These are phyloP conservation scores for Ustilago shanxiensis DNA, from an alignment of 1,284 basidiomycete species.

Conservation along the genomic window DNA sequence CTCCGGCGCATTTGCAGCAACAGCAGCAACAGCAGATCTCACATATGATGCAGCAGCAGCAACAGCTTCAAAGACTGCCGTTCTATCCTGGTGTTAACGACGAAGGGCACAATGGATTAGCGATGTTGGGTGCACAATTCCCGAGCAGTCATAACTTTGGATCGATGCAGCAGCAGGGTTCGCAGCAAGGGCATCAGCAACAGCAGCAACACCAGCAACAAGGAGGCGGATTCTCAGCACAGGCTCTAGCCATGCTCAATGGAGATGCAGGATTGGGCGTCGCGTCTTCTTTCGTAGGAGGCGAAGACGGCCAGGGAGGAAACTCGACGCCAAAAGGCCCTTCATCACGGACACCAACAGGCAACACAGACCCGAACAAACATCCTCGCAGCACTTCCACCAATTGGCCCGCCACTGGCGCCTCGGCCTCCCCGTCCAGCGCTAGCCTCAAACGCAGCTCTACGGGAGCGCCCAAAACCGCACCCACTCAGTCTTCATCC, in stretches of 20 bases:
- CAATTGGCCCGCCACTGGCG: background rate
- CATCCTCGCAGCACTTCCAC: background rate
- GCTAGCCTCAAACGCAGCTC: slow-evolving; percentile 30
- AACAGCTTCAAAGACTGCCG: slow-evolving; percentile 27
- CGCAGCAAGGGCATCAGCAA: slow-evolving; percentile 10
- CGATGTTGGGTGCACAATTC: slow-evolving; percentile 48
- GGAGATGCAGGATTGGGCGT: slow-evolving; percentile 39
- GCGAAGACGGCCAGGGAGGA: slow-evolving; percentile 8
- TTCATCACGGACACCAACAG: slow-evolving; percentile 26
- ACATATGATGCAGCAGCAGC: slow-evolving; percentile 18
- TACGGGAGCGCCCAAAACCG: slow-evolving; percentile 34
- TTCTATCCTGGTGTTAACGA: slow-evolving; percentile 33
- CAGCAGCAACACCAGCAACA: slow-evolving; percentile 14
- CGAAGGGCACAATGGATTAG: slow-evolving; percentile 21
- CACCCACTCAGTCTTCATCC: slow-evolving; percentile 14
- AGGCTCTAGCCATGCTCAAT: slow-evolving; percentile 42
- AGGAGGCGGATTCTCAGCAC: slow-evolving; percentile 25
- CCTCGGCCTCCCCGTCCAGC: slow-evolving; percentile 20
- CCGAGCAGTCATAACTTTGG: slow-evolving; percentile 60
- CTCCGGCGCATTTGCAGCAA: slow-evolving; percentile 16
- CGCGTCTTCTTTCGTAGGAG: slow-evolving; percentile 11
- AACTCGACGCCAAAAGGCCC: slow-evolving; percentile 26
- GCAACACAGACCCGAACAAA: background rate
- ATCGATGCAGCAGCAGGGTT: slow-evolving; percentile 15
- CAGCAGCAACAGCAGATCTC: slow-evolving; percentile 6